phyloP scores from a whole-genome alignment of 2,329 filamentous ascomycete genomes.

The Nemania diffusa region DNA sequence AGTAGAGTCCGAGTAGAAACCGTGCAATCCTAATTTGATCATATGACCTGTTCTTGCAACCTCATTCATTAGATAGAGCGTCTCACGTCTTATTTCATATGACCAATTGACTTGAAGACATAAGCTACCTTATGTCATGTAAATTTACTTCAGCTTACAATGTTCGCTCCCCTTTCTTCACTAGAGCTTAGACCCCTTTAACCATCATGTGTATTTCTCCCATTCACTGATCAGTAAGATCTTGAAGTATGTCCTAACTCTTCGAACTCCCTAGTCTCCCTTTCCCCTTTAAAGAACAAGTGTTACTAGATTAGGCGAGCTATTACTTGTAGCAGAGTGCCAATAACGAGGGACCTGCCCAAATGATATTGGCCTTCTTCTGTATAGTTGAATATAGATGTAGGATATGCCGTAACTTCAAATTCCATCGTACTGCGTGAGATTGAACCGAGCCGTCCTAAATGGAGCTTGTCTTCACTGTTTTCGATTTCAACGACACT shows the following conservation, averaged over 20 bases:
- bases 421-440: background rate
- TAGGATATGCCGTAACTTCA: background rate
- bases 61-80: background rate
- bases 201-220: background rate
- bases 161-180: background rate
- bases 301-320: background rate
- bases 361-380: background rate
- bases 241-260: background rate
- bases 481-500: background rate
- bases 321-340: background rate
- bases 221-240: background rate
- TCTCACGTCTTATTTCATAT: background rate
- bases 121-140: background rate
- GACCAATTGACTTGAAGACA: background rate
- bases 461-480: background rate
- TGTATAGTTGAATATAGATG: background rate
- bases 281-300: background rate
- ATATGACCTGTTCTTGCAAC: background rate
- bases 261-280: background rate
- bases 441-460: background rate
- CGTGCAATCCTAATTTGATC: background rate
- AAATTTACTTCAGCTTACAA: background rate
- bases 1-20: slow-evolving; percentile 5
- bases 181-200: background rate
- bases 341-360: background rate